Base-by-base conservation (phyloP, 768 basidiomycete species). In the Xerocomellus amylosporus region DNA sequence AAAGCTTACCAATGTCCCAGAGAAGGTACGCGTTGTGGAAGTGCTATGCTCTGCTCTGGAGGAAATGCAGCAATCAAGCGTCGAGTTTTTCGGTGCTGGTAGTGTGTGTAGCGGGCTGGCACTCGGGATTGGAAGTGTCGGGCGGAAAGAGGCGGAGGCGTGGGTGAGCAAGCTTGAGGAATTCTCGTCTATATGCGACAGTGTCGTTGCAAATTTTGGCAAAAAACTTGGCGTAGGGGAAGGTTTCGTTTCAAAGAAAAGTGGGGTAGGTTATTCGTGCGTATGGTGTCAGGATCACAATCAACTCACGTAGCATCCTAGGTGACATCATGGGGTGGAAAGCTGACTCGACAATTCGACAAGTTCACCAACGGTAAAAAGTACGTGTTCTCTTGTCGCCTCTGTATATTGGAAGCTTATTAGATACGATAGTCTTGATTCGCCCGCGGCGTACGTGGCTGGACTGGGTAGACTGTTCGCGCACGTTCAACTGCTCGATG, bases 141-240 rank as follows among this genome's bases (percentile, higher is more conserved):
- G 86, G 53, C 77, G 81, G 64, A 88, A 84, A 65, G 89, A 91
- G 70, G 90, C 84, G 13, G 88, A 92, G 63, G 76, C 77, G 19
- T 94, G 92, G 91, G 69, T 87, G 42, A 62, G 77, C 49, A 88
- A 86, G 65, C 75, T 94, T 41, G 91, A 93, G 52, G 90, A 92
- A 22, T 92, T 91, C 66, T 87, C 85, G 15, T 76, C 73, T 17
- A 79, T 89, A 37, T 92, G 90, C 65, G 91, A 92, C 60, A 84
- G 83, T 38, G 84, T 93, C 36, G 88, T 88, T 39, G 80, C 82
- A 41, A 86, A 85, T 67, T 88, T 93, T 68, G 88, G 88, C 53
- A 92, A 89, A 76, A 94, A 95, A 71, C 76, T 95, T 22, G 88
- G 91, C 12, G 86, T 90, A 44, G 90, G 92, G 20, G 93, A 94